Percentiles rank a stretch among this genome's conserved stretches.
Evolutionary conservation across 2,329 filamentous ascomycete species (phyloP).

Genomic region (Aspergillus pseudoviridinutans): DNA sequence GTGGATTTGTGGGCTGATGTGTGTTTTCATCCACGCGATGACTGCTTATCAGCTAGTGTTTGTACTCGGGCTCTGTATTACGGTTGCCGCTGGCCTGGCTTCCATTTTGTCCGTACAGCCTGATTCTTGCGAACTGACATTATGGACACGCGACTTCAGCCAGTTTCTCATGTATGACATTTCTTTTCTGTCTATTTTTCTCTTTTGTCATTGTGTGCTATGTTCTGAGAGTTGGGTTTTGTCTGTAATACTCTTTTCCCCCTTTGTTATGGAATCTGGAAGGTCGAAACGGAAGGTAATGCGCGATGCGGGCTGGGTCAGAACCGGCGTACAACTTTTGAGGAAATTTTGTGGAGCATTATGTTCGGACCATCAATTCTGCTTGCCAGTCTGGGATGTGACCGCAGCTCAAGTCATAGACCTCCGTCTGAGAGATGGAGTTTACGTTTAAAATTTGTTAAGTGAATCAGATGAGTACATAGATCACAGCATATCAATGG

Average conservation of each 20-base stretch:
- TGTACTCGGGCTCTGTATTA: slow-evolving; percentile 3
- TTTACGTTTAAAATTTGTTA: neutral
- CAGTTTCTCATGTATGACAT: slow-evolving; percentile 6
- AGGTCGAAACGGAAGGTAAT: slow-evolving; percentile 6
- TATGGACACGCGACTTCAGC: neutral
- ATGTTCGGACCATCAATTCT: neutral
- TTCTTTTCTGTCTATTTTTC: slow-evolving; percentile 3
- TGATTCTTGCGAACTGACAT: neutral
- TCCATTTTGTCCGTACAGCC: neutral
- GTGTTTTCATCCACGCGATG: neutral
- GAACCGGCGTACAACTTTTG: slow-evolving; percentile 13
- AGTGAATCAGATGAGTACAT: neutral
- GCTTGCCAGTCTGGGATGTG: neutral
- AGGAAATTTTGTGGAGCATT: slow-evolving; percentile 6
- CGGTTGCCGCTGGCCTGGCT: slow-evolving; percentile 6
- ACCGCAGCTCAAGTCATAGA: neutral
- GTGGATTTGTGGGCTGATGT: neutral
- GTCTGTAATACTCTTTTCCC: slow-evolving; percentile 8
- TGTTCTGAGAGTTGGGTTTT: slow-evolving; percentile 14
- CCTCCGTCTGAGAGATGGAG: neutral
- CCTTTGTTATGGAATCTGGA: slow-evolving; percentile 9
- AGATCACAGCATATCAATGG: neutral
- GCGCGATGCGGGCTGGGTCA: slow-evolving; percentile 11
- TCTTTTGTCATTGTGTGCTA: slow-evolving; percentile 14
- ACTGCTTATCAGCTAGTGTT: neutral